These are phyloP conservation scores for Waltiozyma sp. DNA, from an alignment of 1,139 yeast species.

Conservation along the genomic window DNA sequence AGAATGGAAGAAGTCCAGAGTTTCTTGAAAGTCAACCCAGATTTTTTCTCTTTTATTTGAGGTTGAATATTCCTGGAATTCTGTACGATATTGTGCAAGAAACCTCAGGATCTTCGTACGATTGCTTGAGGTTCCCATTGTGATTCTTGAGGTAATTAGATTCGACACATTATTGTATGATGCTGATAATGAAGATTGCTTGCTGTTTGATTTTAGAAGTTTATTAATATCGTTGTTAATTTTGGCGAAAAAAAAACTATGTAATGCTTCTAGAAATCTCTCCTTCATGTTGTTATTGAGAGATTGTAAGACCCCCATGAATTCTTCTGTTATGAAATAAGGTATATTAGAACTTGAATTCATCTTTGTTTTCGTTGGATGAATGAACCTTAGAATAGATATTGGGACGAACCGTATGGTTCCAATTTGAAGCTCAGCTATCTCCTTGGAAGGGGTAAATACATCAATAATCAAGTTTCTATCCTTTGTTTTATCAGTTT, in stretches of 20 bases:
- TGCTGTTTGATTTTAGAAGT: too few relatives aligned
- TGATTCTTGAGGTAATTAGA: background rate
- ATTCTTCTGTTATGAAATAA: background rate
- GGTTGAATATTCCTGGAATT: background rate
- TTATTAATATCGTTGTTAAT: background rate
- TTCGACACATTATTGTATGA: background rate
- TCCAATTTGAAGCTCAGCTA: too few relatives aligned
- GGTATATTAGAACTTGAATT: background rate
- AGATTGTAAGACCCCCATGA: background rate
- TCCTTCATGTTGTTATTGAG: background rate
- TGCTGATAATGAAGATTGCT: too few relatives aligned
- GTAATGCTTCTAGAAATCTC: background rate
- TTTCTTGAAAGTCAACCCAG: background rate
- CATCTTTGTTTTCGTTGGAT: background rate
- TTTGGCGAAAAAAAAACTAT: background rate
- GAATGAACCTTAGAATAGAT: too few relatives aligned
- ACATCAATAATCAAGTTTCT: background rate
- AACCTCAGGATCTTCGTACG: background rate
- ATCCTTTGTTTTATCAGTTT: background rate
- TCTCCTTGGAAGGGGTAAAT: background rate
- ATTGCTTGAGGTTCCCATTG: background rate
- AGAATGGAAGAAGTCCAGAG: background rate
- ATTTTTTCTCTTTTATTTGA: background rate
- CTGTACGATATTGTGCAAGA: background rate
- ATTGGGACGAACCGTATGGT: too few relatives aligned